Conservation (phyloP, 164 flowering plant genomes). For the Kalanchoe fedtschenkoi region DNA sequence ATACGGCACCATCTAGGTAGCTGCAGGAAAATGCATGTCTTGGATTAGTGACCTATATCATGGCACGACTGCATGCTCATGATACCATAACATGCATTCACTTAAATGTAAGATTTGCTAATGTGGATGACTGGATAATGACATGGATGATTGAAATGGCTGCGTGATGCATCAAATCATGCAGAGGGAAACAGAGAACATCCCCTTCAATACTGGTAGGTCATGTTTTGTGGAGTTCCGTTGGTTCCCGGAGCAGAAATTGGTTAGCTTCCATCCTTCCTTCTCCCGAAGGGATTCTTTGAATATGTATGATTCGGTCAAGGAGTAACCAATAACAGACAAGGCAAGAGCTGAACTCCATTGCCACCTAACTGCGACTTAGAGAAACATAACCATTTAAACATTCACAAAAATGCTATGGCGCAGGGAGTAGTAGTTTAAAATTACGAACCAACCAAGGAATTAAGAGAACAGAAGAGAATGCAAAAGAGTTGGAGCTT, state of each 20-base stretch:
- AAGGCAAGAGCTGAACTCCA: no score
- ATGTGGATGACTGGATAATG: slow-evolving; percentile 58
- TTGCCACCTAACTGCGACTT: no score
- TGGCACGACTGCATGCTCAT: neutral
- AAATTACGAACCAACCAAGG: no score
- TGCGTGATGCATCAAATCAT: slow-evolving; percentile 88
- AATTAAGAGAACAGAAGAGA: neutral
- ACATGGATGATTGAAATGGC: slow-evolving; percentile 71
- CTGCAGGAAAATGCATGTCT: slow-evolving; percentile 5
- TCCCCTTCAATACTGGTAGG: slow-evolving; percentile 80
- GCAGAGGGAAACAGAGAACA: slow-evolving; percentile 50
- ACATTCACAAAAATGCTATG: no score
- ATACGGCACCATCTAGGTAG: neutral
- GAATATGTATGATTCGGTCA: slow-evolving; percentile 64
- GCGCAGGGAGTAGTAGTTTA: no score
- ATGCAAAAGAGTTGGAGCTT: neutral
- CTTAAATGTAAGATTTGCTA: slow-evolving; percentile 25
- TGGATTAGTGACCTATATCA: neutral
- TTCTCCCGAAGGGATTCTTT: slow-evolving; percentile 92
- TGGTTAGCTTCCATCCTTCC: slow-evolving; percentile 54
- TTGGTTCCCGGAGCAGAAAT: slow-evolving; percentile 37
- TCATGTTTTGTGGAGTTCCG: slow-evolving; percentile 38
- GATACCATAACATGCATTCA: slow-evolving; percentile 4
- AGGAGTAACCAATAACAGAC: slow-evolving; percentile 29
- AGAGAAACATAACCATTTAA: no score